These are phyloP conservation scores for Leishmania mexicana DNA, from an alignment of 208 protist genomes.

Conservation along the genomic window DNA sequence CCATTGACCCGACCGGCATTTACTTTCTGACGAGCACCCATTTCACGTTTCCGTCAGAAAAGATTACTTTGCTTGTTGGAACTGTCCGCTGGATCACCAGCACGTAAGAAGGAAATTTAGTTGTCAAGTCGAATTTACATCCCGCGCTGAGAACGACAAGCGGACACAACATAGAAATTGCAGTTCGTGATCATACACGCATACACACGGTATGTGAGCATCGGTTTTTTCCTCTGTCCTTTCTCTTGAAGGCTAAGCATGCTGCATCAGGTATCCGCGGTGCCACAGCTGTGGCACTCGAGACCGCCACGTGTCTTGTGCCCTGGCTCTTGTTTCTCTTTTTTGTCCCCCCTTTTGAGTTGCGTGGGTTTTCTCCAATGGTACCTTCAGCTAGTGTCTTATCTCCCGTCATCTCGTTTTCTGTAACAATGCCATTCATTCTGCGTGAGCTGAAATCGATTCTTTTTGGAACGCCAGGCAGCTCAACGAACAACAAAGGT, in stretches of 20 bases:
- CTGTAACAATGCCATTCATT: background rate
- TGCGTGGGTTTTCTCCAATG: background rate
- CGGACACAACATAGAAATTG: background rate
- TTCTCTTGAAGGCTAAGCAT: background rate
- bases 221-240: background rate
- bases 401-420: background rate
- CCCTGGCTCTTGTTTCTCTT: background rate
- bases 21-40: conserved; percentile 81
- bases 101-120: conserved; percentile 19
- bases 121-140: background rate
- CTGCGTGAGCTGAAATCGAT: background rate
- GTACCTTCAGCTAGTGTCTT: background rate
- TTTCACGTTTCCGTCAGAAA: conserved; percentile 73
- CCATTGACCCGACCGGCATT: conserved; percentile 67
- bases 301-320: background rate
- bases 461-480: background rate
- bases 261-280: background rate
- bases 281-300: background rate
- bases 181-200: background rate
- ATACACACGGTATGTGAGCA: background rate
- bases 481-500: background rate
- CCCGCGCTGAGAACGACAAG: background rate
- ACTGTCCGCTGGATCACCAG: conserved; percentile 80
- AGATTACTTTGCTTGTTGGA: conserved; percentile 69
- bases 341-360: background rate